Base-by-base conservation (phyloP, 179 eudicot species). In the Gypsophila paniculata region DNA sequence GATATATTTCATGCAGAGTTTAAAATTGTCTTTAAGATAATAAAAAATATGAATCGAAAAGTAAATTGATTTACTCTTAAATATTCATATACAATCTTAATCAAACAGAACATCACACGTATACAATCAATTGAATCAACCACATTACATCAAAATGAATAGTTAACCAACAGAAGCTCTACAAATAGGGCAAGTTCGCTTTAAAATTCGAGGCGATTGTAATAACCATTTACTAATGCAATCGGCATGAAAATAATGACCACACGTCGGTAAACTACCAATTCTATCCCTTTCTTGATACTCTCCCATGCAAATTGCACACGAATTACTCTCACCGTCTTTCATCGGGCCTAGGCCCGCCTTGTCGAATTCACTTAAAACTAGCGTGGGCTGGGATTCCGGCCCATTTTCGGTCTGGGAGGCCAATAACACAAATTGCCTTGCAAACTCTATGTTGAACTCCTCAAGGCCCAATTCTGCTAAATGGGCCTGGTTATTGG, bases 271-370 rank as follows among this genome's bases (percentile, higher is more conserved):
- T 44, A 79, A 65, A 42, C 60, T 75, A 52, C 78, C 82, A 7
- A 75, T 75, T 67, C 65, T 79, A 34, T 71, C 82, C 66, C 44
- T 79, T 17, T 42, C 71, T 59, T 55, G 34, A 19, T 67, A 75
- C 17, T 79, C 79, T 42, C 34, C 65, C 79, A 71, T 75, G 71
- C 82, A 79, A 26, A 79, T 79, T 22, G 76, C 62, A 36, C 82
- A 79, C 19, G 32, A n/a, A 44, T 6, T 42, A 42, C 21, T 75
- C 12, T 42, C 71, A 29, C 49, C 74, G 25, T 79, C 71, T 3
- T 64, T 48, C 0, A 38, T 22, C 46, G 69, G 18, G 63, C 69
- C 19, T 71, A 36, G 57, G 67, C 68, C 68, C 48, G 14, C 38
- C 38, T 74, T 75, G 29, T 75, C 73, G 22, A 79, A 25, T 42